A percentile compares a stretch with the other conserved stretches of the same genome.
These are phyloP conservation scores for Pseudonitzschia multiseries DNA, from an alignment of 108 stramenopile genomes.

Conservation along the genomic window DNA sequence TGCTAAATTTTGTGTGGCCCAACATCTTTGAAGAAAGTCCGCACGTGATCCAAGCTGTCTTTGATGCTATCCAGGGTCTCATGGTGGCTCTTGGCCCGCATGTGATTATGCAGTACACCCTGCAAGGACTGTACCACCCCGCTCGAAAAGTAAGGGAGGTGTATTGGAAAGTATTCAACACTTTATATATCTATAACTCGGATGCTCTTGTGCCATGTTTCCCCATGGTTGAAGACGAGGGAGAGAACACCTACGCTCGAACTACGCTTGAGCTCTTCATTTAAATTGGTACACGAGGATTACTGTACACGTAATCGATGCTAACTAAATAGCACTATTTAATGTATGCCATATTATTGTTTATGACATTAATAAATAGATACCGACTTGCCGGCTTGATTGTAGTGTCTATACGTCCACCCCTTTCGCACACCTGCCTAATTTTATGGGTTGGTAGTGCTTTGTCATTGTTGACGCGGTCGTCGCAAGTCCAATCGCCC, in stretches of 20 bases:
- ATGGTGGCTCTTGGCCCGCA: constrained; percentile 94
- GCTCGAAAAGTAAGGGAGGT: constrained; percentile 97
- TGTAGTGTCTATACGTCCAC: too few relatives aligned
- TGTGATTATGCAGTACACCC: constrained; percentile 87
- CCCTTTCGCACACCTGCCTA: too few relatives aligned
- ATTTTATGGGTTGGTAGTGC: too few relatives aligned
- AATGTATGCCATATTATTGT: too few relatives aligned
- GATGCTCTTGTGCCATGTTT: constrained; percentile 95
- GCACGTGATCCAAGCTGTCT: constrained; percentile 97
- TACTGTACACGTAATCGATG: too few relatives aligned
- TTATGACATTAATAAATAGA: too few relatives aligned
- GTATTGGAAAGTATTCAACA: constrained; percentile 99
- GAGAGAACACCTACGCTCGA: constrained; percentile 81
- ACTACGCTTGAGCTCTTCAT: constrained; percentile 95
- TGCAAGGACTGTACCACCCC: constrained; percentile 98
- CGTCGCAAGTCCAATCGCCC: too few relatives aligned
- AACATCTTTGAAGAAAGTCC: constrained; percentile 98
- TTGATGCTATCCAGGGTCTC: constrained; percentile 97
- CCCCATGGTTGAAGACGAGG: constrained; percentile 89
- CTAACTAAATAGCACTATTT: too few relatives aligned
- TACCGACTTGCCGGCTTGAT: too few relatives aligned
- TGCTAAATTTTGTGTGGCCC: constrained; percentile 98
- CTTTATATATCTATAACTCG: constrained; percentile 94
- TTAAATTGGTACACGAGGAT: constrained; percentile 39
- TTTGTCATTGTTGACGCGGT: too few relatives aligned